Evolutionary conservation across 768 basidiomycete genomes (phyloP).

Genomic region (Cubamyces sp.): DNA sequence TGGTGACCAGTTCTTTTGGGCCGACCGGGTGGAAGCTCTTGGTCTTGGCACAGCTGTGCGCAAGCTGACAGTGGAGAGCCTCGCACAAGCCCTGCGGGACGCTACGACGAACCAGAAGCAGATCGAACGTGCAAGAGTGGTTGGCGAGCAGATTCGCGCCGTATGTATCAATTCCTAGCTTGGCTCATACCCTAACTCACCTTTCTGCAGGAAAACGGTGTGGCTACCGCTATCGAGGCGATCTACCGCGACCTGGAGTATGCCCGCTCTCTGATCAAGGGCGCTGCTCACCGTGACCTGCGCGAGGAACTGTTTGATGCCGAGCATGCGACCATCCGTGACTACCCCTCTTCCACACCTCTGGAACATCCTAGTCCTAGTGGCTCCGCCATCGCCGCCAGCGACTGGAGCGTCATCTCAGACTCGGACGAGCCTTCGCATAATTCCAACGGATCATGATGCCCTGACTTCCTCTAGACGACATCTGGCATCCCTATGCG

Average conservation of each 20-base stretch:
- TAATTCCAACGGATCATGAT: slow-evolving; percentile 11
- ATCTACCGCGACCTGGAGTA: slow-evolving; percentile 98
- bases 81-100: slow-evolving; percentile 75
- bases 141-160: slow-evolving; percentile 87
- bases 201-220: slow-evolving; percentile 82
- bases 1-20: slow-evolving; percentile 98
- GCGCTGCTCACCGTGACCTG: slow-evolving; percentile 33
- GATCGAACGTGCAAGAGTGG: slow-evolving; percentile 78
- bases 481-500: slow-evolving; percentile 8
- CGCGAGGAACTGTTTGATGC: slow-evolving; percentile 32
- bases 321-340: slow-evolving; percentile 43
- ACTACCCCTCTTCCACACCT: slow-evolving; percentile 28
- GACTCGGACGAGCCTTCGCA: slow-evolving; percentile 53
- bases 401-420: slow-evolving; percentile 89
- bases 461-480: slow-evolving; percentile 1
- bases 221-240: slow-evolving; percentile 88
- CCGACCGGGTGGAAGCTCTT: slow-evolving; percentile 95
- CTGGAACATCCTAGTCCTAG: slow-evolving; percentile 24
- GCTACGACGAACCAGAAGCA: slow-evolving; percentile 92
- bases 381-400: slow-evolving; percentile 46
- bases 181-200: neutral
- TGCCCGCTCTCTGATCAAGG: slow-evolving; percentile 85
- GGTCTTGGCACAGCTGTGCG: slow-evolving; percentile 89
- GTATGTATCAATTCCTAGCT: slow-evolving; percentile 45
- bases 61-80: slow-evolving; percentile 78